Evolutionary conservation across 2,329 filamentous ascomycete genomes (phyloP).

Genomic region (Lachnellula arida): DNA sequence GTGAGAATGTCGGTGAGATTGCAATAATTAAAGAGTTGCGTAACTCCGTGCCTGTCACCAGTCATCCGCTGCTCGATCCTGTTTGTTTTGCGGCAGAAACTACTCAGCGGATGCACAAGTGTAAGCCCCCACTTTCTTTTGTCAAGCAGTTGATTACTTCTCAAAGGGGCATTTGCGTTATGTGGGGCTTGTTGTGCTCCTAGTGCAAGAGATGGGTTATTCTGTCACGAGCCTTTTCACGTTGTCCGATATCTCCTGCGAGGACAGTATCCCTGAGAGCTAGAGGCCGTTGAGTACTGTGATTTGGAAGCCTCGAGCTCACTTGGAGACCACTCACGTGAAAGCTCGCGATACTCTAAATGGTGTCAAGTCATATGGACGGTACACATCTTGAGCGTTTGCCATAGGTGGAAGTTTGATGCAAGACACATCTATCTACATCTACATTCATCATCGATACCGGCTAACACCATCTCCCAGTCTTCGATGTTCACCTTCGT

Average conservation of each 20-base stretch:
- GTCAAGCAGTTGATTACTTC: neutral
- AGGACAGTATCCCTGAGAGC: too few species aligned
- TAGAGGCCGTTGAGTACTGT: too few species aligned
- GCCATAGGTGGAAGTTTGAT: neutral
- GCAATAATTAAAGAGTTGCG: neutral
- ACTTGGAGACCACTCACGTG: too few species aligned
- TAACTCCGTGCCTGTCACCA: neutral
- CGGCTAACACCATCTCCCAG: neutral
- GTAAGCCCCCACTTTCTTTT: neutral
- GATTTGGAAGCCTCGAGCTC: too few species aligned
- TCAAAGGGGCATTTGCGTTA: neutral
- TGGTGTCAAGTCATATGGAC: too few species aligned
- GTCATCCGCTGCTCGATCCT: neutral
- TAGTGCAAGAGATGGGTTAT: neutral
- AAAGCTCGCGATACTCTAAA: too few species aligned
- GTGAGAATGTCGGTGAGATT: too few species aligned
- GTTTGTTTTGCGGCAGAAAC: neutral
- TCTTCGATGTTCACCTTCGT: constrained; percentile 1
- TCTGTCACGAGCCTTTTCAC: too few species aligned
- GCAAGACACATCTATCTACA: neutral
- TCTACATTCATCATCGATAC: too few species aligned
- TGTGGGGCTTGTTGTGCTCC: neutral
- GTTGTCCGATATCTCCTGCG: too few species aligned
- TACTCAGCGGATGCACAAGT: constrained; percentile 3
- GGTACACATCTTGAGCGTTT: neutral